These are phyloP conservation scores for Diplotaxis tenuifolia DNA, from an alignment of 345 rosid genomes.

Conservation along the genomic window DNA sequence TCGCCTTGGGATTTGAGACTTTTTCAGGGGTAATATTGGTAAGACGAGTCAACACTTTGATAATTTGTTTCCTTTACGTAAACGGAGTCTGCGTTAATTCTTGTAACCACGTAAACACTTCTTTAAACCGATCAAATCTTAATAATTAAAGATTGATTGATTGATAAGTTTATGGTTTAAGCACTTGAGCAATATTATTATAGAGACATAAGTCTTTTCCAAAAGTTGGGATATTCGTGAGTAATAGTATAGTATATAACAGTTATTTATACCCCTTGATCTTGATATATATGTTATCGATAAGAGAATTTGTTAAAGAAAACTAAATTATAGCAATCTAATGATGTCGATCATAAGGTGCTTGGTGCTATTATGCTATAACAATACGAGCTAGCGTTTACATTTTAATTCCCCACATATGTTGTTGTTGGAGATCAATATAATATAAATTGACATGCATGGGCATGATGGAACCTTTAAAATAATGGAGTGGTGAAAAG, in stretches of 20 bases:
- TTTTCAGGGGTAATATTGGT: constrained; percentile 1
- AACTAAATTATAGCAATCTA: not conserved
- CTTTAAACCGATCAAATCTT: constrained; percentile 17
- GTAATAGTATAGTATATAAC: not conserved
- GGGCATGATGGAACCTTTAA: constrained; percentile 2
- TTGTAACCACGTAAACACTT: constrained; percentile 33
- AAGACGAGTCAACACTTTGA: constrained; percentile 8
- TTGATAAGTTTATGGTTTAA: not conserved
- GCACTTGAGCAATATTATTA: not conserved
- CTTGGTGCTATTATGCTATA: too few relatives aligned
- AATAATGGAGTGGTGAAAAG: constrained; percentile 4
- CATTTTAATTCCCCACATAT: not conserved
- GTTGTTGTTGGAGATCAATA: not conserved
- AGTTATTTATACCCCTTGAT: not conserved
- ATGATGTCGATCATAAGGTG: not conserved
- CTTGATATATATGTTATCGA: not conserved
- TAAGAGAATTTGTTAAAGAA: too few relatives aligned
- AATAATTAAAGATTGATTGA: constrained; percentile 21
- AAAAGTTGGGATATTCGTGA: not conserved
- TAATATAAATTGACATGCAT: not conserved
- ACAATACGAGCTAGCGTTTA: not conserved
- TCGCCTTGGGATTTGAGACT: constrained; percentile 29
- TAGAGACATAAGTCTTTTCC: not conserved
- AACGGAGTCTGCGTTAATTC: not conserved
- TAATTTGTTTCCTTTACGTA: not conserved